Evolutionary conservation across 1,284 basidiomycete species (phyloP), one percentile per base, ranked within the genome.

Genomic region (Ceratorhiza oryzae-sativae): DNA sequence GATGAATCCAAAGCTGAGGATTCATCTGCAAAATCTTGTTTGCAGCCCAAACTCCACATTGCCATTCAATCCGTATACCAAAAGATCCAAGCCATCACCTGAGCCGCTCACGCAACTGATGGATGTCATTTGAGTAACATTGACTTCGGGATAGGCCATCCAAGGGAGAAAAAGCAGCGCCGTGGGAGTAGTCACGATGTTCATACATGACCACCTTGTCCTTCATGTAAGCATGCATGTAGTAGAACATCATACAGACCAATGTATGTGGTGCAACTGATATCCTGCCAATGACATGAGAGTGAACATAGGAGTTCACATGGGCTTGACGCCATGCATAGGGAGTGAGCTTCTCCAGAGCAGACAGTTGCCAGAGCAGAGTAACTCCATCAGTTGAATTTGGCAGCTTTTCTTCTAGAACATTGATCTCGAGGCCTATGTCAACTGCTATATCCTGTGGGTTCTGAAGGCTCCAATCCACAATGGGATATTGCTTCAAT

Each of bases 381-480:
- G 67, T 70, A 0, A 70, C 12, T 1, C 25, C 32, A 3, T 59
- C 30, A 4, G 36, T 6, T 5, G 45, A n/a, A 4, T 8, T 20
- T 0, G 67, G 53, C 1, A 70, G 53, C 18, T 1, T 3, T 0
- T 48, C 39, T 6, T 10, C 53, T 1, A 30, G 20, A 2, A 48
- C 8, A n/a, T 56, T 70, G 12, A 70, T 45, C 32, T 70, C 67
- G 5, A 56, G 30, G 13, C 53, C 67, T 13, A 70, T 12, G 20
- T 70, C 67, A 0, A 48, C 41, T 0, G 36, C 53, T 23, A 70
- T 59, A 10, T 70, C 67, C 3, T 9, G 41, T 8, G 67, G 67
- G n/a, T 70, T 70, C 30, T 58, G 67, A 0, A 46, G 2, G 30
- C 67, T 58, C 67, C 67, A 70, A 20, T 70, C 67, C 1, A 70